These are phyloP conservation scores for Chlorella sp. DNA, from an alignment of 139 green algal species.

Conservation along the genomic window DNA sequence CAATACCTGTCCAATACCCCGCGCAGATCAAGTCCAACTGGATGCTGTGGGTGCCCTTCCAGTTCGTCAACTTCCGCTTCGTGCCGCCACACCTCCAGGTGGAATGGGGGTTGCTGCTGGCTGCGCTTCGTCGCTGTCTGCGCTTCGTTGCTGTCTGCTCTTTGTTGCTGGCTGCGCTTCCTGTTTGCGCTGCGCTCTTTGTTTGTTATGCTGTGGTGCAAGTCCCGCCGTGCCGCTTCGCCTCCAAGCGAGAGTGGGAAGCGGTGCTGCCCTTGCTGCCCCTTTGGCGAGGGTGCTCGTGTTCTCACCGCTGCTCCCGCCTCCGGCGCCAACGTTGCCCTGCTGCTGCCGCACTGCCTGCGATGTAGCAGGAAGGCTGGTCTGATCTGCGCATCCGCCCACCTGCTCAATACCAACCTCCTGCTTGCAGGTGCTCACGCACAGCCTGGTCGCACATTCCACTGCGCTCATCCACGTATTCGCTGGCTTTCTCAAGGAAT, in stretches of 20 bases:
- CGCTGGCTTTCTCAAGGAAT: too few species aligned
- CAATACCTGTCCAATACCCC: too few species aligned
- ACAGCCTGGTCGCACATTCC: too few species aligned
- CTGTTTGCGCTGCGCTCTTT: too few species aligned
- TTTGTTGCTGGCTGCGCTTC: too few species aligned
- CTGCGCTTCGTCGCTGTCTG: too few species aligned
- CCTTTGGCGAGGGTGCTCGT: background rate
- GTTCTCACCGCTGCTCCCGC: background rate
- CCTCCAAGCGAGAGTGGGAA: background rate
- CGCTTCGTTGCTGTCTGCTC: too few species aligned
- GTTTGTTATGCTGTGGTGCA: background rate
- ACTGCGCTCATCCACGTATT: too few species aligned
- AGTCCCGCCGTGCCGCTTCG: constrained; percentile 1
- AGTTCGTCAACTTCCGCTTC: constrained; percentile 92
- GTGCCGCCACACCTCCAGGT: constrained; percentile 75
- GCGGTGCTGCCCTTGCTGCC: background rate
- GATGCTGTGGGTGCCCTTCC: constrained; percentile 89
- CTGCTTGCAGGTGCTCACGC: background rate
- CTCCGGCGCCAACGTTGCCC: too few species aligned
- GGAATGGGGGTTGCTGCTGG: background rate
- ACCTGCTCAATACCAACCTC: too few species aligned
- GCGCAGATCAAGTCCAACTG: constrained; percentile 75
- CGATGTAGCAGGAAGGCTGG: too few species aligned
- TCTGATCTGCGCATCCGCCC: too few species aligned
- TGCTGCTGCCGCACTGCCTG: background rate